These are phyloP conservation scores for Trichoderma gracile DNA, from an alignment of 2,329 filamentous ascomycete genomes.

Conservation along the genomic window DNA sequence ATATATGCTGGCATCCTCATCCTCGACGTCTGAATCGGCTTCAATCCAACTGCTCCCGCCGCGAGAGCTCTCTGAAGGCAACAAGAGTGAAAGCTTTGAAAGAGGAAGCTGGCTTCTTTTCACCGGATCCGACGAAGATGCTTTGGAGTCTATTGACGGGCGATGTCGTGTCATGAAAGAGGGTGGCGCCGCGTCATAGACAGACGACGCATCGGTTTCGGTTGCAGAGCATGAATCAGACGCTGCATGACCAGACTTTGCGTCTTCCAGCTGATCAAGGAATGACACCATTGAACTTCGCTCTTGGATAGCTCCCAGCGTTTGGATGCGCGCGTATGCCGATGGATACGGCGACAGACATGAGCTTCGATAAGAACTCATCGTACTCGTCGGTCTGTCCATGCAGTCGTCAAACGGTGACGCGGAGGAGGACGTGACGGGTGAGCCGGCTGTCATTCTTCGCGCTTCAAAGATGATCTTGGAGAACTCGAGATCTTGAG, in stretches of 20 bases:
- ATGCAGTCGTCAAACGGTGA: not conserved
- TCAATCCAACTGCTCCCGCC: slow-evolving; percentile 43
- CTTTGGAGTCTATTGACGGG: slow-evolving; percentile 40
- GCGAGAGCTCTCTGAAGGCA: slow-evolving; percentile 25
- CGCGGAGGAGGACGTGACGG: slow-evolving; percentile 34
- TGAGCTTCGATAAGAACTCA: slow-evolving; percentile 14
- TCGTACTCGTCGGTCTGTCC: not conserved
- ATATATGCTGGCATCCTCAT: slow-evolving; percentile 26
- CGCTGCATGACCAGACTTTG: slow-evolving; percentile 30
- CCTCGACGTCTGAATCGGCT: slow-evolving; percentile 40
- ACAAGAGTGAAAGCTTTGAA: slow-evolving; percentile 31
- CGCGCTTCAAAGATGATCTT: slow-evolving; percentile 50
- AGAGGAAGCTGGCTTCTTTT: slow-evolving; percentile 32
- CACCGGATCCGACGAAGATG: slow-evolving; percentile 41
- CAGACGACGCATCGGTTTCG: slow-evolving; percentile 35
- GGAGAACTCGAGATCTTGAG: slow-evolving; percentile 53
- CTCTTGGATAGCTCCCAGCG: slow-evolving; percentile 42
- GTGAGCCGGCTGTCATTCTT: slow-evolving; percentile 55
- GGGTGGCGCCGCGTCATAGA: slow-evolving; percentile 37
- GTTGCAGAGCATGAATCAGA: slow-evolving; percentile 40
- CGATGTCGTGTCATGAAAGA: slow-evolving; percentile 37
- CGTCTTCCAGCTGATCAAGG: slow-evolving; percentile 32
- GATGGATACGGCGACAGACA: slow-evolving; percentile 35
- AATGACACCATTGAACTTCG: slow-evolving; percentile 41
- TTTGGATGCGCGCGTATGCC: slow-evolving; percentile 36